Conservation (phyloP, 2,329 filamentous ascomycete species). For the Dactylonectria estremocensis region DNA sequence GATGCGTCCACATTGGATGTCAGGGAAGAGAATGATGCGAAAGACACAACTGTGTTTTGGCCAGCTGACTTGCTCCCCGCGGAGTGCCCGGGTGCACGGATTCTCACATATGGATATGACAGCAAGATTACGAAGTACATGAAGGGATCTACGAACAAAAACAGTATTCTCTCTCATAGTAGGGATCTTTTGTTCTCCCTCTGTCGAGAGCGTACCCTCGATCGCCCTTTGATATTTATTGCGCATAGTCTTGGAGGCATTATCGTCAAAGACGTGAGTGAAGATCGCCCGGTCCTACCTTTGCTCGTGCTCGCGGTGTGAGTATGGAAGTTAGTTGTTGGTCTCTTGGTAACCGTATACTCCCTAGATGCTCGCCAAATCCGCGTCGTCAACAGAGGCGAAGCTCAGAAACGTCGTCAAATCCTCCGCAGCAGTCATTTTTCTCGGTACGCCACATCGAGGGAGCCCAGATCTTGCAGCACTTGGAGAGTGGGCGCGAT, state of each 20-base stretch:
- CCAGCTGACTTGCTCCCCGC: slow-evolving; percentile 22
- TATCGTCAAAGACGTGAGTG: slow-evolving; percentile 32
- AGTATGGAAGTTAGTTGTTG: no score
- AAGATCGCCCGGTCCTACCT: not conserved
- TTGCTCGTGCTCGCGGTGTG: not conserved
- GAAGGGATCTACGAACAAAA: not conserved
- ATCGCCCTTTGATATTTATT: slow-evolving; percentile 26
- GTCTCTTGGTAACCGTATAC: no score
- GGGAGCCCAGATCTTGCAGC: slow-evolving; percentile 43
- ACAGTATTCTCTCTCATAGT: slow-evolving; percentile 25
- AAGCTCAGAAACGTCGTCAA: slow-evolving; percentile 38
- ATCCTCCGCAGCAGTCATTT: slow-evolving; percentile 48
- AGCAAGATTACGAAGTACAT: slow-evolving; percentile 33
- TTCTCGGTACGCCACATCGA: slow-evolving; percentile 55
- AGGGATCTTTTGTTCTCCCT: slow-evolving; percentile 33
- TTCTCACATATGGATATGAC: slow-evolving; percentile 34
- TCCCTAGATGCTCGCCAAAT: slow-evolving; percentile 27
- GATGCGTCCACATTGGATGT: no score
- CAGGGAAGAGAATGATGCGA: not conserved
- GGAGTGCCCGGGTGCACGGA: not conserved
- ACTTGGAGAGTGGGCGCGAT: slow-evolving; percentile 25
- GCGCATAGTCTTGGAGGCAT: slow-evolving; percentile 25
- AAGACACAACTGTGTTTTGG: slow-evolving; percentile 21
- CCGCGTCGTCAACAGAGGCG: slow-evolving; percentile 12
- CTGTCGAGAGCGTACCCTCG: fast-evolving